Evolutionary conservation across 805 yeast genomes (phyloP), one percentile per base, ranked within the genome.

Genomic region (Clavispora phyllophila): DNA sequence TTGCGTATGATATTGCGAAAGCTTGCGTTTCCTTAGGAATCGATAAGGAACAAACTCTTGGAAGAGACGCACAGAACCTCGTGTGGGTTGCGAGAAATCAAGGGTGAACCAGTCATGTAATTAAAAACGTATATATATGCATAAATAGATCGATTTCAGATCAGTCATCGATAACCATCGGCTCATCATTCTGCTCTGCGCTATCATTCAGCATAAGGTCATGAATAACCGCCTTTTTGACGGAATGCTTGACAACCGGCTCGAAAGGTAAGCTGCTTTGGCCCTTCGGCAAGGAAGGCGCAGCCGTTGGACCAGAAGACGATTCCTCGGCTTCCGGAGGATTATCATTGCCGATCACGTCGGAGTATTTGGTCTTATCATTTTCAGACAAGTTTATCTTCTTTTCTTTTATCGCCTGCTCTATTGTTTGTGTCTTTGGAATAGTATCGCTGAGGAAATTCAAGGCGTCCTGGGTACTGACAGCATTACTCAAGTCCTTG

Each of bases 401-500:
- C 36, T 73, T 72, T 25, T 66, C 63, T 23, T 65, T 63, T 5
- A 79, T 64, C 2, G 82, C 65, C 15, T 73, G 73, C 13, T 73
- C 72, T 20, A 81, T 56, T 3, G 76, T 71, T 18, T 67, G 71
- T 0, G 83, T 76, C 51, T 75, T 76, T 2, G 93, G 95, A 7
- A 85, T 82, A 2, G 87, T 68, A 44, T 81, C 84, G 33, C 75
- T 66, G 45, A 87, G 65, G 57, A 87, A 86, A 27, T 73, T 65
- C 40, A 87, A 68, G 28, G 81, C 74, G 37, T 82, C 87, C 46
- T 74, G 77, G 40, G 69, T 66, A 19, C 70, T 53, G 3, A 83
- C 88, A 1, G 84, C 87, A 33, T 68, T 66, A 28, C 87, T 76
- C 56, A 85, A 77, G 58, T 86, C 95, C 38, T 75, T 72, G 60